Percentiles rank a stretch among this genome's conserved stretches.
Evolutionary conservation across 2,329 filamentous ascomycete genomes (phyloP).

Genomic region (Davidsoniella neocaledoniae): DNA sequence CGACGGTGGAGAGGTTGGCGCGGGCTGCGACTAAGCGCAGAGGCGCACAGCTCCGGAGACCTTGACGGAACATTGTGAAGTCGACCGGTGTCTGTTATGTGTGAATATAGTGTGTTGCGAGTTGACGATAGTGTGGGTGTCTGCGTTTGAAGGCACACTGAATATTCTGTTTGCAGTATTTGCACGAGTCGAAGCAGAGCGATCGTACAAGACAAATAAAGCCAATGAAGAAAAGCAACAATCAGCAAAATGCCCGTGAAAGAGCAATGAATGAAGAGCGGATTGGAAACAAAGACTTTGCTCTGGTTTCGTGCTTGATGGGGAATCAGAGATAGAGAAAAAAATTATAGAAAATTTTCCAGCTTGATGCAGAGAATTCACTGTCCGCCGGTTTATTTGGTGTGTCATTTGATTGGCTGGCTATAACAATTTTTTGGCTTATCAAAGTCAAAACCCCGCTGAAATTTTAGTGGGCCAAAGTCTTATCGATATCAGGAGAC

Average conservation of each 20-base stretch:
- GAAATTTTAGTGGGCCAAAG: conserved; percentile 5
- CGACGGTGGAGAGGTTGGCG: background rate
- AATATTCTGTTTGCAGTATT: too few relatives aligned
- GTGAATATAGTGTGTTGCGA: background rate
- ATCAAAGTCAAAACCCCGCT: conserved; percentile 4
- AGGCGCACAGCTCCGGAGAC: conserved; percentile 11
- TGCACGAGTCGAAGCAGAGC: too few relatives aligned
- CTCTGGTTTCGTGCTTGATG: background rate
- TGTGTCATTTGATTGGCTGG: background rate
- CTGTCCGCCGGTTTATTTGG: background rate
- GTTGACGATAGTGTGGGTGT: background rate
- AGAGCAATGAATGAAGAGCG: background rate
- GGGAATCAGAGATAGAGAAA: background rate
- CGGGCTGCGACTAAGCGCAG: conserved; percentile 11
- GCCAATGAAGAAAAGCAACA: background rate
- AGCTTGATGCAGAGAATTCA: background rate
- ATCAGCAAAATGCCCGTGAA: background rate
- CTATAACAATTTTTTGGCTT: background rate
- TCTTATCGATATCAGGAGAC: background rate
- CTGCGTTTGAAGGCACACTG: too few relatives aligned
- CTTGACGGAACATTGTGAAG: conserved; percentile 13
- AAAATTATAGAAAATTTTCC: background rate
- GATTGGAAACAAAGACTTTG: background rate
- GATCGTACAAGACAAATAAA: background rate
- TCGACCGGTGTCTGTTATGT: background rate